Evolutionary conservation across 495 filamentous ascomycete genomes (phyloP).

Genomic region (Cercophora scortea): DNA sequence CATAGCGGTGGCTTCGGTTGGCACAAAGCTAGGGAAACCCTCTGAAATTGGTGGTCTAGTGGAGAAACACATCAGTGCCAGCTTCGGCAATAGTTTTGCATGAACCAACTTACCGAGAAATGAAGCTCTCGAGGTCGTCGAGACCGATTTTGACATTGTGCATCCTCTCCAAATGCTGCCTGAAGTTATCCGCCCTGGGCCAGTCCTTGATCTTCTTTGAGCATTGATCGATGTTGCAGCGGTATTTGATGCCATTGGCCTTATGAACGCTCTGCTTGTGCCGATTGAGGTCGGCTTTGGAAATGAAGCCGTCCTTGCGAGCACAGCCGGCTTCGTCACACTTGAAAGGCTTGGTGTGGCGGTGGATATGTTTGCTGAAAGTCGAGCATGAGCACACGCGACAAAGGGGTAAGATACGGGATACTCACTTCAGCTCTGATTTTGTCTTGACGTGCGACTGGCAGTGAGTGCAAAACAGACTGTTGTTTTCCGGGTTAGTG

Average conservation of each 20-base stretch:
- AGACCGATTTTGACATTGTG: conserved; percentile 35
- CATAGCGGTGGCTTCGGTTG: not conserved
- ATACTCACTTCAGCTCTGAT: conserved; percentile 42
- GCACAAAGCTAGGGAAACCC: not conserved
- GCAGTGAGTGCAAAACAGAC: conserved; percentile 26
- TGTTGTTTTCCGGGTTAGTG: conserved; percentile 11
- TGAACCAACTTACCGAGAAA: conserved; percentile 40
- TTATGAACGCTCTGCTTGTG: conserved; percentile 66
- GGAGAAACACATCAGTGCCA: not conserved
- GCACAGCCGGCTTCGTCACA: conserved; percentile 56
- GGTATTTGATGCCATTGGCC: conserved; percentile 51
- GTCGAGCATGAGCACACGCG: not conserved
- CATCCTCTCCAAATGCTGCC: conserved; percentile 73
- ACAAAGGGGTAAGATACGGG: conserved; percentile 1
- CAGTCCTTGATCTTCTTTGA: conserved; percentile 65
- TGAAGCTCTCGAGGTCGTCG: conserved; percentile 42
- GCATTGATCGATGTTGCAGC: conserved; percentile 59
- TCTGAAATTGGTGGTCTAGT: not conserved
- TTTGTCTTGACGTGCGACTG: conserved; percentile 32
- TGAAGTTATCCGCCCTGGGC: conserved; percentile 89
- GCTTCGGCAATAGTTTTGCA: not conserved
- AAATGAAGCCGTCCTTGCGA: conserved; percentile 65
- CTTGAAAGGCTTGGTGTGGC: conserved; percentile 66
- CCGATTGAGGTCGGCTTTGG: conserved; percentile 69
- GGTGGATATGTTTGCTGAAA: conserved; percentile 69